Base-by-base conservation (phyloP, 192 early-diverging fungal species). In the Diversispora eburnea region DNA sequence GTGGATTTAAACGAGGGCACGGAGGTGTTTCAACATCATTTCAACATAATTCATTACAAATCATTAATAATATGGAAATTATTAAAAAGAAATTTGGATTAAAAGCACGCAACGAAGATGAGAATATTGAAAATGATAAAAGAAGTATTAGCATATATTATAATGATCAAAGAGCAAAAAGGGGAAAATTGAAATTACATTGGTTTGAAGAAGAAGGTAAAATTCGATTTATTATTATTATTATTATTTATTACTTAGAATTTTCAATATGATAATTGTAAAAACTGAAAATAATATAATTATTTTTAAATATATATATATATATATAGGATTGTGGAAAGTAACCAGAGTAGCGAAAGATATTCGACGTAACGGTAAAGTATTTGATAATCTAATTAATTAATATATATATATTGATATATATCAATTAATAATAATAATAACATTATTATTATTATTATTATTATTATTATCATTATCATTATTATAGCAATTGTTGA, bases 111-210 rank as follows among this genome's bases (percentile, higher is more conserved):
- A 17, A 47, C 12, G 2, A 8, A 39, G 7, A 9, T 5, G 41
- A 70, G 56, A 57, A 15, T 3, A 57, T 12, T 56, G 12, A 10
- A 42, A 17, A 43, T 3, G 19, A 57, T 19, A 70, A 70, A 70
- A 33, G 54, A 15, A 70, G 68, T 42, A 57, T 70, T 19, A 41
- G 39, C n/a, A 41, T 70, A 41, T 57, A 54, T 56, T 70, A 42
- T n/a, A 43, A 15, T 15, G 17, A 41, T n/a, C 15, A 56, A 15
- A 39, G 56, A 51, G 10, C 9, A 43, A 46, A 17, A 19, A 57
- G 39, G 10, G 51, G 49, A 52, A 70, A 70, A 57, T n/a, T 70
- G 25, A 70, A 70, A 33, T 57, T 70, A 19, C 68, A 70, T 39
- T 70, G 68, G 68, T 13, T 25, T 13, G 20, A 51, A 12, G 66